Evolutionary conservation across 768 basidiomycete genomes (phyloP).

Genomic region (Xerocomellus amylosporus): DNA sequence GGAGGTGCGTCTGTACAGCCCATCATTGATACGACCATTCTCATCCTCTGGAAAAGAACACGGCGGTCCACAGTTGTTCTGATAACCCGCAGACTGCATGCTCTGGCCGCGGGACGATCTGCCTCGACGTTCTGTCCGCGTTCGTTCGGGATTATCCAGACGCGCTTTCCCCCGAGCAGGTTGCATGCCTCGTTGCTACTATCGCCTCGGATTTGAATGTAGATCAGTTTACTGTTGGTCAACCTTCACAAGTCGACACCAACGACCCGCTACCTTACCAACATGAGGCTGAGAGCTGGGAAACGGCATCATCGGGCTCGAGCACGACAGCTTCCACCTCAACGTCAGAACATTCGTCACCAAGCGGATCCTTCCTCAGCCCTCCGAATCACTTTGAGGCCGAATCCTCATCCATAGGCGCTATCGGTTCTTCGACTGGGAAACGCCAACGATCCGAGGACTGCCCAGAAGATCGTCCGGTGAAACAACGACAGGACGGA

Average conservation of each 20-base stretch:
- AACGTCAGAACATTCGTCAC: background rate
- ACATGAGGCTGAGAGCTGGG: background rate
- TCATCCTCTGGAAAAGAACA: background rate
- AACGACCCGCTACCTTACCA: background rate
- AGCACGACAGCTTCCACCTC: background rate
- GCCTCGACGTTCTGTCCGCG: too few relatives aligned
- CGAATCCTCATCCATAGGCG: background rate
- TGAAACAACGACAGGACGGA: background rate
- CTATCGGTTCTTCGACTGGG: too few relatives aligned
- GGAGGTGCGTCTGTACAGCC: too few relatives aligned
- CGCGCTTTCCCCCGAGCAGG: background rate
- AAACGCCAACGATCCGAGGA: background rate
- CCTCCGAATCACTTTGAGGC: background rate
- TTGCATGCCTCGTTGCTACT: accelerated
- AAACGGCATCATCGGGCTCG: too few relatives aligned
- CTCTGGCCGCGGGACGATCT: too few relatives aligned
- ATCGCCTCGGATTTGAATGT: too few relatives aligned
- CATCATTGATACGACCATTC: background rate
- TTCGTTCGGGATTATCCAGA: too few relatives aligned
- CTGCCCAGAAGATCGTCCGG: background rate
- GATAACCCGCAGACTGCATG: too few relatives aligned
- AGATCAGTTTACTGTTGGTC: background rate
- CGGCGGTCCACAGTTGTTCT: too few relatives aligned
- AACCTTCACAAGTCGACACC: too few relatives aligned
- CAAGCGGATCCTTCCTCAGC: background rate